phyloP scores from a whole-genome alignment of 768 basidiomycete species.

The Udeniomyces megalosporus region DNA sequence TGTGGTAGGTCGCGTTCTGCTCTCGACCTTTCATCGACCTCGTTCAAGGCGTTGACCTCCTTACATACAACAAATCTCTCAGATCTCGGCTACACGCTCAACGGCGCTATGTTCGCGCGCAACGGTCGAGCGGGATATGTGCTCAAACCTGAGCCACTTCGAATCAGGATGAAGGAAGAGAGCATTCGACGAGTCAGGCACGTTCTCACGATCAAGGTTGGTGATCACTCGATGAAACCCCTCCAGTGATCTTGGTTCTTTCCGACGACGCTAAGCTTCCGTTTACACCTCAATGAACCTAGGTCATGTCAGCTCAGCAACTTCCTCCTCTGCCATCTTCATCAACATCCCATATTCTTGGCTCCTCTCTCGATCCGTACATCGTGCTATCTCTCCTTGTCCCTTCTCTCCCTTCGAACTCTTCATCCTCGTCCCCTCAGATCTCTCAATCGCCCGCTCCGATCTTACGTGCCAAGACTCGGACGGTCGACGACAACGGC shows the following conservation, averaged over 20 bases:
- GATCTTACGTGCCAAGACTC: background rate
- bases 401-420: background rate
- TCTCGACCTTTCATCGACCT: background rate
- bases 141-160: constrained; percentile 65
- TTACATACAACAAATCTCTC: background rate
- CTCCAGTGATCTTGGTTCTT: no score
- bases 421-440: constrained; percentile 7
- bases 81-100: constrained; percentile 85
- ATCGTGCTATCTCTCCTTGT: background rate
- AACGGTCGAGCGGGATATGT: constrained; percentile 82
- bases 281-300: no score
- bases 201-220: constrained; percentile 47
- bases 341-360: constrained; percentile 44
- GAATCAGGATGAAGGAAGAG: constrained; percentile 46
- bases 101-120: constrained; percentile 85
- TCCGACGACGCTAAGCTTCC: no score
- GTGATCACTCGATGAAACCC: background rate
- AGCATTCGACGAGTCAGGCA: constrained; percentile 42
- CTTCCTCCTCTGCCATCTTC: constrained; percentile 52
- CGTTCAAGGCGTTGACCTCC: background rate
- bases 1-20: constrained; percentile 43
- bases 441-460: no score
- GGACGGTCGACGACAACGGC: constrained; percentile 61
- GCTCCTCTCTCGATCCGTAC: constrained; percentile 18
- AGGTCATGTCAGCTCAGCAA: constrained; percentile 78